Evolutionary conservation across 768 basidiomycete species (phyloP).

Genomic region (Leccinum disarticulatum): DNA sequence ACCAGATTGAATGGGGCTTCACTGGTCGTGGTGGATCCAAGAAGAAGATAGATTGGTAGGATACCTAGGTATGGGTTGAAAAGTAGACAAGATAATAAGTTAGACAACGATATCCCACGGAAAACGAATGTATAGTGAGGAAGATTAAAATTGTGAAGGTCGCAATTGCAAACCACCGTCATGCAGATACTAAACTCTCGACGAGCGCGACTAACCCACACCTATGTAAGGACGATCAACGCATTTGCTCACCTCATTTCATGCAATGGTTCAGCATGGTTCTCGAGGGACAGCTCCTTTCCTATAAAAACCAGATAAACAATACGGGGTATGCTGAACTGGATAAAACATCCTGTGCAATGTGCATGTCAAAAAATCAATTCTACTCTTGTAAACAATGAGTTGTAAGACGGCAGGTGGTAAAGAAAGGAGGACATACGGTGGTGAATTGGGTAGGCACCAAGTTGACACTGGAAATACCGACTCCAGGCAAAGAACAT

Average conservation of each 20-base stretch:
- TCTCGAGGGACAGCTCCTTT: background rate
- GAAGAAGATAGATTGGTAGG: slow-evolving; percentile 18
- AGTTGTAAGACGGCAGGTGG: background rate
- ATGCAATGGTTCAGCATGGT: background rate
- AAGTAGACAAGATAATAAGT: background rate
- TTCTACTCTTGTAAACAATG: background rate
- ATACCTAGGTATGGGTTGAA: background rate
- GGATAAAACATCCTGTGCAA: background rate
- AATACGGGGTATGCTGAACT: background rate
- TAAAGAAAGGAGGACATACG: background rate
- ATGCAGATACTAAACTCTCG: background rate
- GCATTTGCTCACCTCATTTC: background rate
- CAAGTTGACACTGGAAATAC: background rate
- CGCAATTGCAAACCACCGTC: background rate
- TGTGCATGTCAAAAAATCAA: background rate
- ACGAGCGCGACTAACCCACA: background rate
- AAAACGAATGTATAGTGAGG: background rate
- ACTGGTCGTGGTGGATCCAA: slow-evolving; percentile 33
- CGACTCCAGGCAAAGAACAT: too few species aligned
- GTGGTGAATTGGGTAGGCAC: background rate
- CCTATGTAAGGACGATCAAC: background rate
- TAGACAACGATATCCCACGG: background rate
- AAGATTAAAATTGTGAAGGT: background rate
- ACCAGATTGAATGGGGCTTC: slow-evolving; percentile 60
- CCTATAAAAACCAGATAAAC: background rate